Conservation (phyloP, 306 rosid genomes). For the Neltuma alba region DNA sequence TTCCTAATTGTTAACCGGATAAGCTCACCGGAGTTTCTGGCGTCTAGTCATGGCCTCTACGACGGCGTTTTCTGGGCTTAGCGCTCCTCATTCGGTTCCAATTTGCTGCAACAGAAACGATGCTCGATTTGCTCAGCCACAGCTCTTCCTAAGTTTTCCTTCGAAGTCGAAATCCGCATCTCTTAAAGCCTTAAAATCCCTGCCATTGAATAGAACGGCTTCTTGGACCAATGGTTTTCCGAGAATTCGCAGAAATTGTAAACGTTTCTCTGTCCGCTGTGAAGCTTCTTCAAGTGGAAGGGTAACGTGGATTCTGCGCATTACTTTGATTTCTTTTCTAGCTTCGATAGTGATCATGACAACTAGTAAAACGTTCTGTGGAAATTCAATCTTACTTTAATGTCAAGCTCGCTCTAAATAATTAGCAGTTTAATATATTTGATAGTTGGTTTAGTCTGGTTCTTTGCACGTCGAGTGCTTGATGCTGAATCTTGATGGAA, state of each 20-base stretch:
- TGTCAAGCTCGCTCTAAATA: not conserved
- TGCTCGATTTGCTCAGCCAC: slow-evolving; percentile 45
- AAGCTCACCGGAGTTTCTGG: slow-evolving; percentile 12
- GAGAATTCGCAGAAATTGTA: slow-evolving; percentile 39
- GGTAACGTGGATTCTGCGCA: slow-evolving; percentile 43
- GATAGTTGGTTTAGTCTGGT: slow-evolving; percentile 27
- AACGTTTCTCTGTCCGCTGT: slow-evolving; percentile 57
- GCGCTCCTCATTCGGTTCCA: slow-evolving; percentile 47
- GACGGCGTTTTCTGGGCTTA: slow-evolving; percentile 50
- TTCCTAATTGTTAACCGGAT: not conserved
- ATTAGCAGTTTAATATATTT: not conserved
- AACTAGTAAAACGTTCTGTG: not conserved
- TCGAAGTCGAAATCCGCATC: slow-evolving; percentile 41
- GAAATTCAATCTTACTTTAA: not conserved
- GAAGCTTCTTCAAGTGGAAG: slow-evolving; percentile 72
- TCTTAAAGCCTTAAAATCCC: slow-evolving; percentile 42
- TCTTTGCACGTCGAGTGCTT: slow-evolving; percentile 24
- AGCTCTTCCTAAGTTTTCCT: slow-evolving; percentile 40
- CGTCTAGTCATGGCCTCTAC: slow-evolving; percentile 56
- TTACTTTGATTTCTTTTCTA: not conserved
- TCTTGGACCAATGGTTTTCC: slow-evolving; percentile 46
- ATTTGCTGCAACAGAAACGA: slow-evolving; percentile 37
- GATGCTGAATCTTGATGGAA: slow-evolving; percentile 38
- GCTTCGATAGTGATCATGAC: not conserved
- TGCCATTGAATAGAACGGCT: slow-evolving; percentile 39